phyloP scores from a whole-genome alignment of 228 moss, liverwort and hornwort genomes.

The Sphagnum magellanicum region DNA sequence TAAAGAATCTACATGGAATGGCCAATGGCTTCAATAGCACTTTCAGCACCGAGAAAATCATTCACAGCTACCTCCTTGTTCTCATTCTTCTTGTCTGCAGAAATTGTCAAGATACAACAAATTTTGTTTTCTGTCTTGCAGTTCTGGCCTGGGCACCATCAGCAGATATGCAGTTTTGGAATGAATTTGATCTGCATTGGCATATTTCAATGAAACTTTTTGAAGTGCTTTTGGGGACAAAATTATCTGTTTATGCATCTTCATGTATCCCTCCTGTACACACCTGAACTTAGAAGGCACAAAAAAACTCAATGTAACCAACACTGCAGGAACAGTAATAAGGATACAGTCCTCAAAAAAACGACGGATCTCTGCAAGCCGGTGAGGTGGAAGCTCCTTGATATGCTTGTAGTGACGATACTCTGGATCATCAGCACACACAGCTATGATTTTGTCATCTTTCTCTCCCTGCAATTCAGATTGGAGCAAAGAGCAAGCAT shows the following conservation, averaged over 20 bases:
- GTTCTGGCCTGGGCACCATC: no score
- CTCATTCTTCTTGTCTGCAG: slow-evolving; percentile 74
- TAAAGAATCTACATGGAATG: slow-evolving; percentile 49
- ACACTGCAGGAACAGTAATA: no score
- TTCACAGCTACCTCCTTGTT: slow-evolving; percentile 72
- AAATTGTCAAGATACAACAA: not conserved
- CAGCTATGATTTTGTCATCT: slow-evolving; percentile 74
- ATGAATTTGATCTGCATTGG: no score
- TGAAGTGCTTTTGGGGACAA: no score
- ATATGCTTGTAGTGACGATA: slow-evolving; percentile 67
- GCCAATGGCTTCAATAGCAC: slow-evolving; percentile 54
- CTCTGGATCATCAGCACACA: slow-evolving; percentile 72
- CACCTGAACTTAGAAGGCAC: no score
- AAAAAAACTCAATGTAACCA: no score
- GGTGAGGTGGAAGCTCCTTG: slow-evolving; percentile 62
- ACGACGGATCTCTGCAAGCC: slow-evolving; percentile 66
- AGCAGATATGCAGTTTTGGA: no score
- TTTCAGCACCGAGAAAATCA: slow-evolving; percentile 52
- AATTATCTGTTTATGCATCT: no score
- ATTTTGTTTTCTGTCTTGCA: no score
- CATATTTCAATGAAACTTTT: no score
- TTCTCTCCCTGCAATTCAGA: slow-evolving; percentile 48
- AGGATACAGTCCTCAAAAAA: slow-evolving; percentile 69
- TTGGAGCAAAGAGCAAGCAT: not conserved
- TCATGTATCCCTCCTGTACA: no score